Base-by-base conservation (phyloP, 2,329 filamentous ascomycete species). In the Microsporum canis region DNA sequence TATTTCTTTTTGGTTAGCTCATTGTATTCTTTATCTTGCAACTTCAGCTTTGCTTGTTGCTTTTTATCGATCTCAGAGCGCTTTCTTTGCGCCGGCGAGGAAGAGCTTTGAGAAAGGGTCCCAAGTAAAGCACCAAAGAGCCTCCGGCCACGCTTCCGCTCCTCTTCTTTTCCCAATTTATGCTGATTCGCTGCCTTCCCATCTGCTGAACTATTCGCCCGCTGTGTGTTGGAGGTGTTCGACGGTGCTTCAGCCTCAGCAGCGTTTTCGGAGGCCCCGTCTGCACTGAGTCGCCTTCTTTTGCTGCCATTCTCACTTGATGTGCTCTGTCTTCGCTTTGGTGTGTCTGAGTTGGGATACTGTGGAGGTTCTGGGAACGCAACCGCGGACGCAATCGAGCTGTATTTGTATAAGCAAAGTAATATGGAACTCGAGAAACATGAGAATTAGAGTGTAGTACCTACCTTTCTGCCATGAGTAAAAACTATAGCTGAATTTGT, bases 71-170 rank as follows among this genome's bases (percentile, higher is more conserved):
- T 91, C 72, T 92, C 91, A 64, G 82, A 82, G 61, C 88, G 85
- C 68, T 84, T 85, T 74, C 82, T 87, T 75, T 87, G 77, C 64
- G 84, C 78, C 79, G 83, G 66, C 76, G 80, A 77, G 71, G 79
- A 82, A 70, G 81, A 81, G 68, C 82, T 86, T 75, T 92, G 88
- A 73, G 87, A 90, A 63, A 95, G 80, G 41, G 88, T 89, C 71
- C 82, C 88, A 63, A 94, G 78, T 61, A 95, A 76, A 39, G 87
- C 88, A 63, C 92, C 91, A 71, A 96, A 96, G 63, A 97, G 79
- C 59, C 92, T 83, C 73, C 88, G 87, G 27, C 89, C 88, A 41
- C 92, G 87, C 71, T 88, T 90, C 73, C 86, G 89, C 71, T 97
- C 92, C 68, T 95, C 88, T 61, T 85, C 78, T 33, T 79, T 75